Evolutionary conservation across 129 eudicot genomes (phyloP).

Genomic region (Escallonia rubra): DNA sequence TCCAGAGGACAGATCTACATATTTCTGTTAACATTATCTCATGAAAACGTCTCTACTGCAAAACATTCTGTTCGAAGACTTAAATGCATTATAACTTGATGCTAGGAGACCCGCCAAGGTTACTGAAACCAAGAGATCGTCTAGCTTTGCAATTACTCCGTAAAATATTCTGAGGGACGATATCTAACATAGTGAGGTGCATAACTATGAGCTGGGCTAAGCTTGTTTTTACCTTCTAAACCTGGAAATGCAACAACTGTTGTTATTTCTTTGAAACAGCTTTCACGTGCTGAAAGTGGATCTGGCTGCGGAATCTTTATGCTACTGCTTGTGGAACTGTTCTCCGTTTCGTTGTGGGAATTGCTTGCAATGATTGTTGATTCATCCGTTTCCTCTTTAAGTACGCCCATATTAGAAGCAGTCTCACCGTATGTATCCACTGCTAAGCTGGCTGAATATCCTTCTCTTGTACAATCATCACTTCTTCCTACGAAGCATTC

Average conservation of each 20-base stretch:
- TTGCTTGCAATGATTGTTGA: conserved; percentile 5
- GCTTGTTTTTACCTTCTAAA: conserved; percentile 26
- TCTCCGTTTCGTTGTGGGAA: conserved; percentile 13
- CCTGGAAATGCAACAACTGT: conserved; percentile 9
- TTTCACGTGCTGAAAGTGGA: conserved; percentile 15
- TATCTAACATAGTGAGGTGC: too few relatives aligned
- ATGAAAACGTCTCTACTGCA: too few relatives aligned
- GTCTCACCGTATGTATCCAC: conserved; percentile 1
- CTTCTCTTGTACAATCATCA: conserved; percentile 15
- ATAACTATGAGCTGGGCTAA: too few relatives aligned
- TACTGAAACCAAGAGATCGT: too few relatives aligned
- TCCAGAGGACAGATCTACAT: too few relatives aligned
- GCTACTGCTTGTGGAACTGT: not conserved
- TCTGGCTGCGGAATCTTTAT: not conserved
- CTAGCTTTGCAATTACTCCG: too few relatives aligned
- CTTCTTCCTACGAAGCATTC: conserved; percentile 10
- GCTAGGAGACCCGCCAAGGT: too few relatives aligned
- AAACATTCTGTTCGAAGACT: too few relatives aligned
- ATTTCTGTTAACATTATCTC: too few relatives aligned
- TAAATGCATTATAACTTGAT: too few relatives aligned
- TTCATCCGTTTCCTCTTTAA: conserved; percentile 3
- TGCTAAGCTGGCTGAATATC: conserved; percentile 8
- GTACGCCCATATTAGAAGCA: not conserved
- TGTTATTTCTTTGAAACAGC: conserved; percentile 13
- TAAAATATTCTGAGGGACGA: too few relatives aligned